Base-by-base conservation (phyloP, 176 grass and related monocot species). In the Canna indica region DNA sequence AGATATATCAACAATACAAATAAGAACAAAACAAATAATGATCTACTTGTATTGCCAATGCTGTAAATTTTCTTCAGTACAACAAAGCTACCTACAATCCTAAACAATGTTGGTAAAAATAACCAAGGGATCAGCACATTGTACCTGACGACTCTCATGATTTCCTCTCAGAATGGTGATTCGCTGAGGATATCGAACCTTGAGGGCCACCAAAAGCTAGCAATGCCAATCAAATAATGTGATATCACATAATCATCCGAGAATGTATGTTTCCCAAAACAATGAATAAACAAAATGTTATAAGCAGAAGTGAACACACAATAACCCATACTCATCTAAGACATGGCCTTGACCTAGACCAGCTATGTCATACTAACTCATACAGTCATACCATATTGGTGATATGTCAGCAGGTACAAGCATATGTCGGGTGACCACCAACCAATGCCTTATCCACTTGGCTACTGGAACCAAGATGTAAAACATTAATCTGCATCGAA, bases 81-180 rank as follows among this genome's bases (percentile, higher is more conserved):
- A 22, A 36, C n/a, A 29, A 18, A 71, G 8, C 18, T 71, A 71
- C 13, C 7, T 18, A 15, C 47, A 50, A 50, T 50, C 4, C 16
- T 26, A 22, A 69, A 47, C 17, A 1, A 36, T 17, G 15, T 38
- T 4, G 36, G 34, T 10, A 60, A 39, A 54, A 36, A 59, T 8
- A 61, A 42, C 18, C 26, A 12, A 25, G 26, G 32, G 17, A 24
- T 1, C 18, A 35, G 20, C 17, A n/a, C 18, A 13, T 9, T 36
- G 34, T 75, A 92, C 93, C 88, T 97, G 94, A 59, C 94, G 89
- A 65, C 94, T 97, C 72, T 97, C 94, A 25, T 92, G 93, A 75
- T 97, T 97, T 83, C 93, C 93, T 85, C 93, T 87, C 45, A 97
- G 93, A 85, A 97, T 97, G n/a, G 93, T 97, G 67, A 97, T 97